Evolutionary conservation across 306 rosid species (phyloP).

Genomic region (Ormosia emarginata): DNA sequence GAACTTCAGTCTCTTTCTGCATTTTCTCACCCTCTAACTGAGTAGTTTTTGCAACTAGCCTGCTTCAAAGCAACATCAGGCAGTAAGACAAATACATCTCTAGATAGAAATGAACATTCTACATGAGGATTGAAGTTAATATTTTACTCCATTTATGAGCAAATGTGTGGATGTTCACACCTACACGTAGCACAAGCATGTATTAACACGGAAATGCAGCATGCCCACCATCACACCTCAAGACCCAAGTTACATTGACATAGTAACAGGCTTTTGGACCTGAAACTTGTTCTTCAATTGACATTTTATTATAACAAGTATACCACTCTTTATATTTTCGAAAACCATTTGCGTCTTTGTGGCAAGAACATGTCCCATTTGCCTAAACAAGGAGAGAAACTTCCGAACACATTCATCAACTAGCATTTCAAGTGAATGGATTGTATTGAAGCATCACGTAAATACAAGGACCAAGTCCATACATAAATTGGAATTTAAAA

Average conservation of each 20-base stretch:
- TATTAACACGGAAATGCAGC: background rate
- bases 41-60: conserved; percentile 86
- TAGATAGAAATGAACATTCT: background rate
- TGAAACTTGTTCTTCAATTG: background rate
- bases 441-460: background rate
- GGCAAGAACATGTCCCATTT: background rate
- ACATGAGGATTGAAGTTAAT: background rate
- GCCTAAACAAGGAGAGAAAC: background rate
- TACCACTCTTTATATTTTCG: background rate
- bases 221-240: background rate
- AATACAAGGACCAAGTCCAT: background rate
- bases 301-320: background rate
- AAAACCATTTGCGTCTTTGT: background rate
- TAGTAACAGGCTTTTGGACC: background rate
- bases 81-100: conserved; percentile 2
- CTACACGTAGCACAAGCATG: background rate
- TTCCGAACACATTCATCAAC: background rate
- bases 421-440: background rate
- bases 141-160: background rate
- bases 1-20: conserved; percentile 97
- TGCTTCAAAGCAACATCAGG: conserved; percentile 38
- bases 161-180: background rate
- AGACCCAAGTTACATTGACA: background rate
- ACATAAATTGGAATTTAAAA: background rate
- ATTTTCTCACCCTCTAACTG: conserved; percentile 93